Evolutionary conservation across 202 grass and related monocot genomes (phyloP), one percentile per base, ranked within the genome.

Genomic region (Carex sylvatica): DNA sequence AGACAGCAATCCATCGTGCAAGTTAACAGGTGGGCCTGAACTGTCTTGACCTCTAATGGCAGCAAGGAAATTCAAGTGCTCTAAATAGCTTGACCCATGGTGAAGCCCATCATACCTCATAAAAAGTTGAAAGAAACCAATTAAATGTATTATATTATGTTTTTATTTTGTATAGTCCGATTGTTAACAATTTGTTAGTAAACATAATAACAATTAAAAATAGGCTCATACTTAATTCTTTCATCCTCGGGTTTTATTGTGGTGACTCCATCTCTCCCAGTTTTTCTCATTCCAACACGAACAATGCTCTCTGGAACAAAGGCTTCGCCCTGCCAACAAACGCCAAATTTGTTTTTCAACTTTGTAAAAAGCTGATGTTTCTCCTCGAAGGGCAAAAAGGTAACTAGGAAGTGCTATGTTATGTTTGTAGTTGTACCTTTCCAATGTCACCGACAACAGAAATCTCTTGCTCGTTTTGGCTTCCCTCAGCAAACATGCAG

Each of bases 401-500:
- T 64, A 15, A 20, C 6, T 61, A 52, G 47, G 0, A 89, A 62
- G 42, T 82, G 10, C 16, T 84, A 10, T 44, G 24, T 20, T 54
- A 60, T 80, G 58, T 66, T 54, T 46, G 75, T 12, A 49, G 2
- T 46, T 46, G 75, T 91, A 94, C 95, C 95, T 98, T 98, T 38
- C 95, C 95, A 72, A 81, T 87, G 80, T 98, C 87, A 68, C 95
- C 95, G 66, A 95, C 92, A 49, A 98, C 92, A 78, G 89, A 98
- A 80, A 98, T 98, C 85, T 98, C 95, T 81, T 98, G 92, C 77
- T 98, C 92, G 44, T 98, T 98, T 70, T 72, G 91, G 87, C 95
- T 95, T 80, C 90, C 95, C 86, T 98, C 95, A 74, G 92, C 95
- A 87, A 98, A 98, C 95, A 98, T 98, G 76, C 92, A 98, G 61